A percentile compares a stretch with the other conserved stretches of the same genome.
phyloP scores from a whole-genome alignment of 2,329 filamentous ascomycete species.

The Pseudogymnoascus sp. region DNA sequence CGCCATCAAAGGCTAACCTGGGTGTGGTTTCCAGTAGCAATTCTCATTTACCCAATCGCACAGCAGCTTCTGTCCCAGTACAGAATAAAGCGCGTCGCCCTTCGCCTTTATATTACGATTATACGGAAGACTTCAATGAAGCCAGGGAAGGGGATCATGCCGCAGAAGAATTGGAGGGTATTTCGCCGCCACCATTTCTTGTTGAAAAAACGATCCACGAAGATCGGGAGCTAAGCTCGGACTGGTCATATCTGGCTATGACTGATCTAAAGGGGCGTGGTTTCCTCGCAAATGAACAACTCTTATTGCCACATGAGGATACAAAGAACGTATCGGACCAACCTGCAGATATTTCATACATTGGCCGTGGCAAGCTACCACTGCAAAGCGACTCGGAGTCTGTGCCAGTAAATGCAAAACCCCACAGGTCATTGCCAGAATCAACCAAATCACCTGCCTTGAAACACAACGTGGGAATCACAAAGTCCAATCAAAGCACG shows the following conservation, averaged over 20 bases:
- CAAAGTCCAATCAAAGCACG: neutral
- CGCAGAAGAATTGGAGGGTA: conserved; percentile 13
- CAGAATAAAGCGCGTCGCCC: conserved; percentile 3
- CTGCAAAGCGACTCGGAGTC: neutral
- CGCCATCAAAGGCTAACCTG: neutral
- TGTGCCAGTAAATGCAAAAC: neutral
- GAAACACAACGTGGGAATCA: neutral
- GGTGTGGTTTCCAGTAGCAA: neutral
- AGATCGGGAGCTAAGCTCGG: conserved; percentile 20
- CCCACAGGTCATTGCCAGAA: neutral
- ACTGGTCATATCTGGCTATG: conserved; percentile 10
- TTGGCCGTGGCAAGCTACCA: neutral
- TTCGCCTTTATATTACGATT: conserved; percentile 28
- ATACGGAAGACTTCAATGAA: conserved; percentile 27
- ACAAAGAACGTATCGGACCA: neutral
- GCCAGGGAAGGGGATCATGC: neutral
- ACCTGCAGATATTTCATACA: neutral
- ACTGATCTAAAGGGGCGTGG: conserved; percentile 3
- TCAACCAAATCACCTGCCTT: neutral
- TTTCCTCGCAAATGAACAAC: neutral
- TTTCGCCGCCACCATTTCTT: conserved; percentile 22
- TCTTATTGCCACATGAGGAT: neutral
- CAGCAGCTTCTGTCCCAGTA: neutral
- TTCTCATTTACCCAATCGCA: neutral
- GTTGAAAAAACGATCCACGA: conserved; percentile 24